A percentile compares a stretch with the other conserved stretches of the same genome.
Conservation (phyloP, 805 yeast genomes). For the Saccharomycopsis javanensis region DNA sequence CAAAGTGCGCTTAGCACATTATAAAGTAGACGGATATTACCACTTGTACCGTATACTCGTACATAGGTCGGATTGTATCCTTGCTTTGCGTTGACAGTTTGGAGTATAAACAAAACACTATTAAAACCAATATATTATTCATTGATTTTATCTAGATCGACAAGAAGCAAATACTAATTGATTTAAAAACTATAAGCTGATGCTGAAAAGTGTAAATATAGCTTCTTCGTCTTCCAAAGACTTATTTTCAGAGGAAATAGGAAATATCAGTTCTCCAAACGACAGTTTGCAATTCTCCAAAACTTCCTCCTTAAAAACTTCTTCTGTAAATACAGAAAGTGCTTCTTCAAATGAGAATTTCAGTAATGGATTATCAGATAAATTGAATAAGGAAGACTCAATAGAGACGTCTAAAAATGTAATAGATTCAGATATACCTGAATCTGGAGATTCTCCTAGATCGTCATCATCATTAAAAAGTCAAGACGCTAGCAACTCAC, state of each 20-base stretch:
- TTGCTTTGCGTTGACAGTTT: no score
- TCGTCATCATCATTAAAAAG: background rate
- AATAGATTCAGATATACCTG: background rate
- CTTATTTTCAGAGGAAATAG: background rate
- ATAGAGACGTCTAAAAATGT: background rate
- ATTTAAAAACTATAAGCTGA: no score
- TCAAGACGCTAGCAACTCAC: background rate
- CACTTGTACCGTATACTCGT: background rate
- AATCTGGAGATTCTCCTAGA: background rate
- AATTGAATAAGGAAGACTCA: background rate
- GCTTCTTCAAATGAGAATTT: background rate
- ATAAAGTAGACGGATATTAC: background rate
- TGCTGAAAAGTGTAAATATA: background rate
- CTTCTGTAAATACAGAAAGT: background rate
- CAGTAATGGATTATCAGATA: background rate
- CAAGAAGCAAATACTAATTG: background rate
- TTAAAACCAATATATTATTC: no score
- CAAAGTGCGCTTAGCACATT: background rate
- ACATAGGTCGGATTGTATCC: no score
- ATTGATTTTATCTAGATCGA: no score
- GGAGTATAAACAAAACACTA: no score
- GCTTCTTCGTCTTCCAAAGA: background rate
- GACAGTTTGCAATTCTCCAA: background rate
- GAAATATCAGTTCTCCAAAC: background rate
- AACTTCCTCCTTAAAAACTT: background rate